phyloP scores from a whole-genome alignment of 106 monocot genomes.

The Apostasia ramifera region DNA sequence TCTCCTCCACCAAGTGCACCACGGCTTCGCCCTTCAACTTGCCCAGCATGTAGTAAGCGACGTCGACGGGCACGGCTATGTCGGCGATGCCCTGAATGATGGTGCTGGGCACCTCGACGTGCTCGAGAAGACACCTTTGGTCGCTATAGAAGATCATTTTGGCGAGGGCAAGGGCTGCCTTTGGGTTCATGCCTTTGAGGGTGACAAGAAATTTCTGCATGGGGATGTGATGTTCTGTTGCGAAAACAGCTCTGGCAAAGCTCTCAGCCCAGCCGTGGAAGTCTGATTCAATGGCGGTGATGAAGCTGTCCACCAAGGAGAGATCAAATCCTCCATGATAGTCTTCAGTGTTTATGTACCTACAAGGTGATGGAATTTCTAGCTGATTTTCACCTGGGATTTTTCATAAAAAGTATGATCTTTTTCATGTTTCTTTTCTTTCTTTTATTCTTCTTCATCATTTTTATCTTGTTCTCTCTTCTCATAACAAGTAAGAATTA shows the following conservation, averaged over 20 bases:
- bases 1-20: conserved; percentile 1
- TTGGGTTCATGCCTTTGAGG: conserved; percentile 8
- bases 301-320: not conserved
- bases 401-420: too few species aligned
- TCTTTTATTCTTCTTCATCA: too few species aligned
- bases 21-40: conserved; percentile 8
- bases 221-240: not conserved
- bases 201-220: not conserved
- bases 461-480: too few species aligned
- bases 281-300: not conserved
- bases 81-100: conserved; percentile 9
- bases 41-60: conserved; percentile 9
- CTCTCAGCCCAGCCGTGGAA: conserved; percentile 7
- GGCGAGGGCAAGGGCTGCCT: conserved; percentile 3
- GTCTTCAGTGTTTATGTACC: conserved; percentile 12
- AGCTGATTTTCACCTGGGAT: too few species aligned
- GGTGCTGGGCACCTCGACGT: conserved; percentile 8
- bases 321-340: conserved; percentile 10
- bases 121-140: conserved; percentile 5
- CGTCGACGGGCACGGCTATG: not conserved
- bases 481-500: too few species aligned
- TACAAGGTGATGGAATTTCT: not conserved
- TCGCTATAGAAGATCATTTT: not conserved
- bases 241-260: not conserved
- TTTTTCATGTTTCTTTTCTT: too few species aligned